phyloP scores from a whole-genome alignment of 176 grass and related monocot genomes.

The bread wheat (Triticum aestivum) region DNA sequence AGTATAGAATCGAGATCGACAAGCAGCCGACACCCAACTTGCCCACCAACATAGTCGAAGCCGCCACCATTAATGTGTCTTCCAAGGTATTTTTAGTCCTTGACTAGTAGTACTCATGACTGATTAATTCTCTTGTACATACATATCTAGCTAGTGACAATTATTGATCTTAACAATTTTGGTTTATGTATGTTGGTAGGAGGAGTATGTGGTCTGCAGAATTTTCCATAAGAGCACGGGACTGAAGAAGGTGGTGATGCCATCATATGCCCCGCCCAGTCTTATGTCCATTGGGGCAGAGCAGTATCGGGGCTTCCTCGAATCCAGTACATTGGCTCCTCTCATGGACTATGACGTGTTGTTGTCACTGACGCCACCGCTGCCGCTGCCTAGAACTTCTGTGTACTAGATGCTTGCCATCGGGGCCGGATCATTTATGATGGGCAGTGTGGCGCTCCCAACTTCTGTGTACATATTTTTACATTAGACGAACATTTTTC shows the following conservation, averaged over 20 bases:
- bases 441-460: background rate
- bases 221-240: slow-evolving; percentile 54
- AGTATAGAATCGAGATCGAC: slow-evolving; percentile 33
- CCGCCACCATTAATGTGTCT: background rate
- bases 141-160: background rate
- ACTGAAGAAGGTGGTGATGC: slow-evolving; percentile 3
- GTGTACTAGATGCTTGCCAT: background rate
- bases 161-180: background rate
- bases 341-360: background rate
- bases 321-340: background rate
- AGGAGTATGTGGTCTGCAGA: slow-evolving; percentile 56
- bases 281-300: background rate
- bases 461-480: background rate
- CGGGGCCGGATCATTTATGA: background rate
- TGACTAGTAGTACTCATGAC: no score
- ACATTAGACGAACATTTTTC: no score
- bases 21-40: background rate
- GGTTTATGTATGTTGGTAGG: slow-evolving; percentile 19
- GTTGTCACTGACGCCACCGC: background rate
- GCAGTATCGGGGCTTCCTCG: background rate
- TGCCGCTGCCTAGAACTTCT: background rate
- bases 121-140: no score
- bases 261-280: background rate
- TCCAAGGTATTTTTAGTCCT: slow-evolving; percentile 7
- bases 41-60: background rate